Percentiles rank a stretch among this genome's conserved stretches.
These are phyloP conservation scores for Apiotrichum sp. DNA, from an alignment of 1,284 basidiomycete species.

Conservation along the genomic window DNA sequence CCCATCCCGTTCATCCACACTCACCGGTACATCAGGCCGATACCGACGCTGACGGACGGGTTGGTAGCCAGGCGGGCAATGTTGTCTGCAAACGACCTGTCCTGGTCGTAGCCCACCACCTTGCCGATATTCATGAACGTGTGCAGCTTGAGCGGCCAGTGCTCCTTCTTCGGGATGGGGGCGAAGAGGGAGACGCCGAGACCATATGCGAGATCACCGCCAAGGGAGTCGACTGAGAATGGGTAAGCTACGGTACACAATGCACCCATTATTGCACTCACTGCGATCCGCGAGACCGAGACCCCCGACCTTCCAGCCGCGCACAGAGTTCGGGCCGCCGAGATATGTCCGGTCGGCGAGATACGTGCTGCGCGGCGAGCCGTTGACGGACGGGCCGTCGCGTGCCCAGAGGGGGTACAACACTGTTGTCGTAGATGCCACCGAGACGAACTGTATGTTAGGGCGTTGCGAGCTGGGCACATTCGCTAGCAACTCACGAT, in stretches of 20 bases:
- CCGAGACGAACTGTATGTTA: slow-evolving; percentile 35
- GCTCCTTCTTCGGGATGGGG: slow-evolving; percentile 66
- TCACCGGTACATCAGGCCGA: slow-evolving; percentile 79
- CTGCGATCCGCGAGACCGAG: slow-evolving; percentile 77
- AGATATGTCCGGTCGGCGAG: slow-evolving; percentile 81
- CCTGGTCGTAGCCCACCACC: slow-evolving; percentile 59
- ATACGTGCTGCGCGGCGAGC: slow-evolving; percentile 48
- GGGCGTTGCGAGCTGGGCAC: no score
- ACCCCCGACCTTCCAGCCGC: slow-evolving; percentile 77
- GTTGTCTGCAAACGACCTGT: slow-evolving; percentile 44
- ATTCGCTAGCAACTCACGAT: slow-evolving; percentile 34
- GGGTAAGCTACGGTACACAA: not conserved
- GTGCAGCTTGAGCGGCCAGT: slow-evolving; percentile 88
- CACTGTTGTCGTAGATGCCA: slow-evolving; percentile 41
- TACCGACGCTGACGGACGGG: slow-evolving; percentile 62
- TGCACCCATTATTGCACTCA: slow-evolving; percentile 44
- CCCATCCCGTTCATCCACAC: not conserved
- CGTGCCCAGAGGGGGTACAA: slow-evolving; percentile 37
- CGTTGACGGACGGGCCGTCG: slow-evolving; percentile 1
- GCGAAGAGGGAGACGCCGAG: slow-evolving; percentile 73
- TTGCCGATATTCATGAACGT: slow-evolving; percentile 79
- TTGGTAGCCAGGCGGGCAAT: slow-evolving; percentile 43
- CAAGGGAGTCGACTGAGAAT: slow-evolving; percentile 62
- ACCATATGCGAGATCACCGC: slow-evolving; percentile 84
- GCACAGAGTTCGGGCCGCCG: slow-evolving; percentile 83